A percentile compares a stretch with the other conserved stretches of the same genome.
phyloP scores from a whole-genome alignment of 2,329 filamentous ascomycete genomes.

The Berkeleyomyces rouxiae region DNA sequence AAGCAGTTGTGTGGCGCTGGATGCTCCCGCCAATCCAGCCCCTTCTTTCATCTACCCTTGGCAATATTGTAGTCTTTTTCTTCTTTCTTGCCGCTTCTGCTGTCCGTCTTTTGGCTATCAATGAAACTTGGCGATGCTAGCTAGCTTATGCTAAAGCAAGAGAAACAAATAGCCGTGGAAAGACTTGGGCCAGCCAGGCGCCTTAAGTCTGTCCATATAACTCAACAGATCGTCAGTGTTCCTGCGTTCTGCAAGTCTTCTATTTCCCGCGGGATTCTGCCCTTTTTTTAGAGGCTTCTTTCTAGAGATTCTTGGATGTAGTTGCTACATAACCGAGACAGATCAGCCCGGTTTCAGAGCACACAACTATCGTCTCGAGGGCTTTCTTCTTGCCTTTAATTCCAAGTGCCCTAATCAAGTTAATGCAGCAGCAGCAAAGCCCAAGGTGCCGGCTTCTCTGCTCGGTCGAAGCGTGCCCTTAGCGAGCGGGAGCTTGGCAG shows the following conservation, averaged over 20 bases:
- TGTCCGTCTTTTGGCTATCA: no score
- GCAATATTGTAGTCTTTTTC: not conserved
- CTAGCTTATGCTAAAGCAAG: no score
- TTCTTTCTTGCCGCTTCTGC: not conserved
- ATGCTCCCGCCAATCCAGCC: not conserved
- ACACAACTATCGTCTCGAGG: not conserved
- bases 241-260: not conserved
- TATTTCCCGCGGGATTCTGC: not conserved
- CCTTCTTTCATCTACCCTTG: not conserved
- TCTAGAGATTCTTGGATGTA: not conserved
- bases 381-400: not conserved
- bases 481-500: not conserved
- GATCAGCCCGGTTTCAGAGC: not conserved
- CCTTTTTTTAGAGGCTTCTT: not conserved
- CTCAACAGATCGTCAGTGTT: not conserved
- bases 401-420: no score
- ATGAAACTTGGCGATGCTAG: no score
- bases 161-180: no score
- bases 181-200: no score
- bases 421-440: not conserved
- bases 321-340: not conserved
- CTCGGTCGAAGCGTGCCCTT: not conserved
- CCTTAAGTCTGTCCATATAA: no score
- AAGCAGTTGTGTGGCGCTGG: not conserved
- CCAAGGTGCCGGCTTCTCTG: not conserved